Conservation (phyloP, 805 yeast genomes). For the Ogataea polymorpha region DNA sequence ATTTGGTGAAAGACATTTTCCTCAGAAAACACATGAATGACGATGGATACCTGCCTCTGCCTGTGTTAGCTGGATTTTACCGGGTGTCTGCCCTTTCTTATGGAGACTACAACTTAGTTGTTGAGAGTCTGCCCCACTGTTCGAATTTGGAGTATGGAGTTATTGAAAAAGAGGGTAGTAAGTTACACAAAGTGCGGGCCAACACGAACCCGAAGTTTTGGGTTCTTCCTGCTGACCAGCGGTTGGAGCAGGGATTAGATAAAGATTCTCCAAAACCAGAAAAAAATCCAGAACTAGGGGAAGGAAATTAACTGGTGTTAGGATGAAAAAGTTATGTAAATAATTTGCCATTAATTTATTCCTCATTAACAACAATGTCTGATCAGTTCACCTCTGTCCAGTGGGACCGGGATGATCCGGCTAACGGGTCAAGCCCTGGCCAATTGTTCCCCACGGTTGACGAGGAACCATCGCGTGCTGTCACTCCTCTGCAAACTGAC, state of each 20-base stretch:
- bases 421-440: neutral
- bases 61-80: conserved; percentile 64
- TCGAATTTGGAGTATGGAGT: conserved; percentile 40
- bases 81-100: conserved; percentile 66
- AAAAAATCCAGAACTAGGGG: conserved; percentile 5
- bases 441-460: conserved; percentile 1
- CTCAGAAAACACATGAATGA: conserved; percentile 78
- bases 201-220: conserved; percentile 58
- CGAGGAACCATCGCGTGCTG: neutral
- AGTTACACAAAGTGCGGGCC: conserved; percentile 51
- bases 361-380: conserved; percentile 21
- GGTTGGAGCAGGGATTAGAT: conserved; percentile 46
- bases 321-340: conserved; percentile 9
- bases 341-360: conserved; percentile 13
- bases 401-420: conserved; percentile 48
- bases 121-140: conserved; percentile 53
- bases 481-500: neutral
- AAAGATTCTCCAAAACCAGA: conserved; percentile 13
- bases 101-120: conserved; percentile 50
- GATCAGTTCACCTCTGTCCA: conserved; percentile 57
- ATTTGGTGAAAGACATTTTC: conserved; percentile 78
- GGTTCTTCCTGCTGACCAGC: conserved; percentile 58
- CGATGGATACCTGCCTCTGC: conserved; percentile 68
- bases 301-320: conserved; percentile 7
- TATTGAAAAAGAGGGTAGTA: conserved; percentile 41